Evolutionary conservation across 805 yeast genomes (phyloP).

Genomic region (Grigorovia humatica): DNA sequence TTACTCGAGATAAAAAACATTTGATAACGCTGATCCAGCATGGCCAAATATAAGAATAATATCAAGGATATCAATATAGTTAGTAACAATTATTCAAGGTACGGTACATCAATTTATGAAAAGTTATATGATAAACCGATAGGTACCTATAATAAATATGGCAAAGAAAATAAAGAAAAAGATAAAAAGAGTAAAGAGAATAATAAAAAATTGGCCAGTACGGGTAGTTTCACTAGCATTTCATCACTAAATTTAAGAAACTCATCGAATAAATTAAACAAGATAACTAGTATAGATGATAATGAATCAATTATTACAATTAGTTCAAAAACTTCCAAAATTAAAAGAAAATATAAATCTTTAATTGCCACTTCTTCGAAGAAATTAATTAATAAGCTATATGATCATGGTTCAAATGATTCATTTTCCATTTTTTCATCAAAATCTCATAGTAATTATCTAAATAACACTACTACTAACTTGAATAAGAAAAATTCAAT

Average conservation of each 20-base stretch:
- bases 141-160: background rate
- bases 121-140: conserved; percentile 11
- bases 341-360: conserved; percentile 18
- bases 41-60: background rate
- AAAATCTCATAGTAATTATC: conserved; percentile 10
- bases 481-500: background rate
- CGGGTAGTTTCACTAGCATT: conserved; percentile 5
- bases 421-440: conserved; percentile 25
- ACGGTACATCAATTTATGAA: conserved; percentile 30
- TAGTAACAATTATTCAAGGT: conserved; percentile 29
- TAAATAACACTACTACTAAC: background rate
- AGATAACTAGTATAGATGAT: conserved; percentile 5
- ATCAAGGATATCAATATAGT: conserved; percentile 24
- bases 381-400: conserved; percentile 24
- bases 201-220: conserved; percentile 3
- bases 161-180: background rate
- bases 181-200: conserved; percentile 2
- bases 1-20: too few relatives aligned
- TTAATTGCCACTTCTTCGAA: conserved; percentile 18
- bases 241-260: conserved; percentile 10
- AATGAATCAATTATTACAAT: conserved; percentile 6
- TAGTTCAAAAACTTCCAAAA: conserved; percentile 12
- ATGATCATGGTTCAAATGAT: conserved; percentile 25
- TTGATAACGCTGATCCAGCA: background rate
- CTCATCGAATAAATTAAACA: conserved; percentile 6